Conservation (phyloP, 305 asterid genomes). For the Fraxinus floribunda region DNA sequence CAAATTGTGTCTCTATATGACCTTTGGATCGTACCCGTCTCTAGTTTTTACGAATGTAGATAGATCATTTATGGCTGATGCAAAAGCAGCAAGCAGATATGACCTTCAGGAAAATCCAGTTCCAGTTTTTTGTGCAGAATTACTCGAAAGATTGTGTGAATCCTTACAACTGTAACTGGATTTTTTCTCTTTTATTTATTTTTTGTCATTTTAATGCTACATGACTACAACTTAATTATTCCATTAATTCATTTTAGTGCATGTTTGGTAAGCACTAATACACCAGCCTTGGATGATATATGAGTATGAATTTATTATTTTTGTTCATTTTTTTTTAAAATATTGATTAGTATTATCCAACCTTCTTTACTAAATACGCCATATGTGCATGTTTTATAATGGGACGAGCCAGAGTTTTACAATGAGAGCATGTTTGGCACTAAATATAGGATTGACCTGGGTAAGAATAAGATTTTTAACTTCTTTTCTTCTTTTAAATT, state of each 20-base stretch:
- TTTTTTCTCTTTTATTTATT: neutral
- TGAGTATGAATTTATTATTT: neutral
- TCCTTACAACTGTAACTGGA: neutral
- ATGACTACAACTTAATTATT: neutral
- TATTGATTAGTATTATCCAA: neutral
- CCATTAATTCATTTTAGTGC: neutral
- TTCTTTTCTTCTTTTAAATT: conserved; percentile 6
- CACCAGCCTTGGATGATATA: neutral
- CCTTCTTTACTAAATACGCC: neutral
- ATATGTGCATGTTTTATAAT: too few relatives aligned
- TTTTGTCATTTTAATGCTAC: neutral
- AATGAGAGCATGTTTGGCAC: neutral
- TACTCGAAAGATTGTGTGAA: neutral
- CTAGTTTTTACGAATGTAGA: neutral
- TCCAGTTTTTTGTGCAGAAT: neutral
- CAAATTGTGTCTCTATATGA: neutral
- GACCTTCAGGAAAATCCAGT: neutral
- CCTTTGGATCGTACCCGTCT: neutral
- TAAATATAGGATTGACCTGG: conserved; percentile 6
- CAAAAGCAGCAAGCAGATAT: neutral
- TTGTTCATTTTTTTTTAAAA: neutral
- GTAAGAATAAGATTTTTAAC: neutral
- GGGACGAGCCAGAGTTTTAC: neutral
- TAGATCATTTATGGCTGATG: neutral
- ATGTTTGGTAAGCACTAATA: neutral